Evolutionary conservation across 2,329 filamentous ascomycete species (phyloP), one percentile per base, ranked within the genome.

Genomic region (Seiridium unicorne): DNA sequence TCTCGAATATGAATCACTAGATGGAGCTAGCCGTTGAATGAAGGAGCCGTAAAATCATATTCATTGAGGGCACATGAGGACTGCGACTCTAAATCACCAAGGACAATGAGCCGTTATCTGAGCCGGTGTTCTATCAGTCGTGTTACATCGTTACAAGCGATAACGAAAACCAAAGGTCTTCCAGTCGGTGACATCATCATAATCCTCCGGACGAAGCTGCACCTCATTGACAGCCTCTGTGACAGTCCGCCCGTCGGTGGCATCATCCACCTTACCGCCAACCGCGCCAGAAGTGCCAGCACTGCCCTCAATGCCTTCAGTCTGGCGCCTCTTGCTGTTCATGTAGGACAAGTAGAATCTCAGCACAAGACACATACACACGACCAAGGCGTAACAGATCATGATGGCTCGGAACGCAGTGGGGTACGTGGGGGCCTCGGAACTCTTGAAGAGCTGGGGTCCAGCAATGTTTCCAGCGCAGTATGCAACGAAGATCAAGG

Each of bases 121-220:
- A 26, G 18, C 18, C 18, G 18, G 18, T 26, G 18, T 26, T 26
- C 18, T 26, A 26, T 26, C 18, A 26, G 2, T 26, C 38, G 38
- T 42, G 38, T 42, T 26, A 26, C 18, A 42, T 31, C 13, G 13
- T 58, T 63, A 83, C 34, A 83, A 66, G 35, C 85, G 78, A 70
- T 88, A 88, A 47, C 84, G 78, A 62, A 88, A 88, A 0, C 85
- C 85, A 18, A 78, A 69, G 1, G 79, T 85, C 44, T 85, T 79
- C 81, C 83, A 86, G 65, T 88, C 85, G 2, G 85, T 87, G 2
- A 82, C 70, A 68, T 88, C 84, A 26, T 85, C 82, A 60, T 84
- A 82, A 60, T 82, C 80, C 57, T 78, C 76, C 0, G 77, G 73
- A 18, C 73, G 70, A 31, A 82, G 66, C 54, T 76, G 73, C 0